A percentile compares a stretch with the other conserved stretches of the same genome.
Evolutionary conservation across 495 filamentous ascomycete genomes (phyloP).

Genomic region (Aspergillus nidulans): DNA sequence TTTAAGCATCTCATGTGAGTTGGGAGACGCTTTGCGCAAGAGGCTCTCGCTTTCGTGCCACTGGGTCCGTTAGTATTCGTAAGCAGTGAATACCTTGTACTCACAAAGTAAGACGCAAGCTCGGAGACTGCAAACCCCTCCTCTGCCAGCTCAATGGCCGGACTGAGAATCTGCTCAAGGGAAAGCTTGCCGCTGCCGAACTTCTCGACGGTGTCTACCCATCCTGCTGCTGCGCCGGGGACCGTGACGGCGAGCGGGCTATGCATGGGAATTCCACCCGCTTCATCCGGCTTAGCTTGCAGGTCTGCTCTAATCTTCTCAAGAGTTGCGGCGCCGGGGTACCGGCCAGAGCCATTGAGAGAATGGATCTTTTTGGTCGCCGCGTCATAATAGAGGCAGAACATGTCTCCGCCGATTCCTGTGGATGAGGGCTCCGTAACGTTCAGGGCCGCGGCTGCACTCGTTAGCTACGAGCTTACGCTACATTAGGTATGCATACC

Average conservation of each 20-base stretch:
- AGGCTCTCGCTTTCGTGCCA: conserved; percentile 59
- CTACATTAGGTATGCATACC: conserved; percentile 33
- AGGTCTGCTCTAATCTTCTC: conserved; percentile 65
- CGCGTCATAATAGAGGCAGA: conserved; percentile 89
- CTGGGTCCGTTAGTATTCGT: conserved; percentile 30
- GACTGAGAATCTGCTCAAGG: conserved; percentile 71
- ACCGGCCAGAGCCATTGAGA: conserved; percentile 87
- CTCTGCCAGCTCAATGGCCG: conserved; percentile 83
- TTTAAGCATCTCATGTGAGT: conserved; percentile 81
- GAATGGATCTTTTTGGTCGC: conserved; percentile 75
- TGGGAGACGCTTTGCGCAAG: conserved; percentile 71
- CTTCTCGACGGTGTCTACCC: conserved; percentile 85
- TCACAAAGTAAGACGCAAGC: conserved; percentile 65
- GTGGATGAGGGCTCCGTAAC: conserved; percentile 91
- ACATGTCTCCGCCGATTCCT: conserved; percentile 98
- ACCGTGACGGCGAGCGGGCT: conserved; percentile 80
- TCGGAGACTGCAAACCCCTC: conserved; percentile 88
- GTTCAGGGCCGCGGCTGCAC: conserved; percentile 74
- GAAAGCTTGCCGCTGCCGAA: conserved; percentile 87
- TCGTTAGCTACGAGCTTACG: neutral
- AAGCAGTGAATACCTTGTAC: conserved; percentile 23
- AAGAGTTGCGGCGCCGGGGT: conserved; percentile 64
- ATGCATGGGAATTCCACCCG: conserved; percentile 64
- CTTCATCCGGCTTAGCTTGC: conserved; percentile 56
- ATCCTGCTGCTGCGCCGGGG: conserved; percentile 88